Base-by-base conservation (phyloP, 441 rosid species). In the Bruguiera hainesii region DNA sequence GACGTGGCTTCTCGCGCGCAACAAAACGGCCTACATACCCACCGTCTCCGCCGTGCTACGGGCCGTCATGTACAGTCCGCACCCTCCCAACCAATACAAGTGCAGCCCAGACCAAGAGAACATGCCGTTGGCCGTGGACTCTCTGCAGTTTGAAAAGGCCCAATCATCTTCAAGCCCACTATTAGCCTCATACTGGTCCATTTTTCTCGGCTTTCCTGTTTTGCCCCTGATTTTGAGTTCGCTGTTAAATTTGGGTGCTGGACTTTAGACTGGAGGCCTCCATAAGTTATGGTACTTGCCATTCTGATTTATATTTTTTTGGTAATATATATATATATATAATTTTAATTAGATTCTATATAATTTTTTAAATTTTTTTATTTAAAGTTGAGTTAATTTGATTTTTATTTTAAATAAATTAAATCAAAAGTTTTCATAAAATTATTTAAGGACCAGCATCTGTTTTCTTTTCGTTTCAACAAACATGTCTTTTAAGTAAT, bases 101-200 rank as follows among this genome's bases (percentile, higher is more conserved):
- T 95, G 99, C 48, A 95, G 97, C 75, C 97, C 98, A 15, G 99
- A 90, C 81, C 98, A 92, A 71, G 99, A 95, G 82, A 90, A 92
- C 89, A 95, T 95, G 99, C 99, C 99, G 2, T 80, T 95, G 65
- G 99, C 99, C 46, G 98, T 92, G 52, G 99, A 95, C 81, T 95
- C 99, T 55, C 88, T 92, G n/a, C 95, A 91, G 82, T 82, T 95
- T 64, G 82, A 82, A 30, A 76, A 37, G 65, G 73, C 80, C 29
- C 75, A 71, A 62, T 76, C 93, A 16, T 65, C 86, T 9, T 73
- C 87, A 6, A 42, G 76, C 3, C 64, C 72, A 6, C 33, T 65
- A 6, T 46, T 72, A 18, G 30, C 64, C 48, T 31, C 65, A 46
- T n/a, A 2, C 35, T 18, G 52, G 69, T 65, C 61, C 9, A 35